A percentile compares a stretch with the other conserved stretches of the same genome.
These are phyloP conservation scores for Endothia cerciana DNA, from an alignment of 2,329 filamentous ascomycete species.

Conservation along the genomic window DNA sequence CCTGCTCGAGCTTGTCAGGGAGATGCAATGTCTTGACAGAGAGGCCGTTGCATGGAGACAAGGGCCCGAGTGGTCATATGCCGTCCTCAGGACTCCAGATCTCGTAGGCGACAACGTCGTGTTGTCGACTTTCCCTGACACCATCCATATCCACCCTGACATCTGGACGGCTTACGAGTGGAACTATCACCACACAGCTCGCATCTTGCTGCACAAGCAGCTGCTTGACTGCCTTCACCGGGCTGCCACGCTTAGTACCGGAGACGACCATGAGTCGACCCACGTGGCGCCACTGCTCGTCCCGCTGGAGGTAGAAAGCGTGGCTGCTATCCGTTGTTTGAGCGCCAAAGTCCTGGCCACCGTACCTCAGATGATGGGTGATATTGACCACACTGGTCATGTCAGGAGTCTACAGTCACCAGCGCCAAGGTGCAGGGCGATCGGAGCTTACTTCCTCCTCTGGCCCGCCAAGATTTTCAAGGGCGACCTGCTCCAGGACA, in stretches of 20 bases:
- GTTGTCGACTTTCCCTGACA: slow-evolving; percentile 31
- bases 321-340: slow-evolving; percentile 36
- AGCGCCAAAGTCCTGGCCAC: slow-evolving; percentile 41
- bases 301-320: slow-evolving; percentile 31
- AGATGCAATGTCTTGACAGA: slow-evolving; percentile 39
- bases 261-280: slow-evolving; percentile 18
- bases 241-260: slow-evolving; percentile 17
- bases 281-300: slow-evolving; percentile 25
- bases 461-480: slow-evolving; percentile 46
- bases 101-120: slow-evolving; percentile 22
- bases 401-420: slow-evolving; percentile 26
- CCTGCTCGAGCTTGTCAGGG: slow-evolving; percentile 36
- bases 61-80: slow-evolving; percentile 41
- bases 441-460: slow-evolving; percentile 44
- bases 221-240: slow-evolving; percentile 37
- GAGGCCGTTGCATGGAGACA: slow-evolving; percentile 38
- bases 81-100: slow-evolving; percentile 31
- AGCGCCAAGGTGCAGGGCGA: slow-evolving; percentile 37
- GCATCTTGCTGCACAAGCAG: slow-evolving; percentile 43
- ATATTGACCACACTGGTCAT: slow-evolving; percentile 37
- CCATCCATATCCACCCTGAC: slow-evolving; percentile 42
- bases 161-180: slow-evolving; percentile 47
- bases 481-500: slow-evolving; percentile 18
- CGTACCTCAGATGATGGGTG: slow-evolving; percentile 43
- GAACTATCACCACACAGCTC: slow-evolving; percentile 45